Base-by-base conservation (phyloP, 1,139 yeast species). In the Geotrichum bryndzae region DNA sequence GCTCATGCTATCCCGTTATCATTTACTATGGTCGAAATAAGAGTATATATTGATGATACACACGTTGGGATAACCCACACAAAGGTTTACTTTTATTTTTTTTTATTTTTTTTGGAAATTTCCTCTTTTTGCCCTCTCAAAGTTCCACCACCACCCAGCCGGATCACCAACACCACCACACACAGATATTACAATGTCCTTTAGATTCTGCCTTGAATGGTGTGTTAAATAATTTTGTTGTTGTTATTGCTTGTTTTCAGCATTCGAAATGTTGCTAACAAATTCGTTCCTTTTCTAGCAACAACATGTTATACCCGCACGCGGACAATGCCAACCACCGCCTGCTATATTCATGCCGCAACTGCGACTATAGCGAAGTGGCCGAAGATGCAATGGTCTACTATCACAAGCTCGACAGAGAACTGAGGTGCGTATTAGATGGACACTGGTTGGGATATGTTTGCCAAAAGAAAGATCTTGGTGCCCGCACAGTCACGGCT, bases 241-340 rank as follows among this genome's bases (percentile, higher is more conserved):
- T 35, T 23, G 18, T 18, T 18, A 18, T 18, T 18, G 18, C 18
- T 18, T 18, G 18, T 18, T 18, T 18, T 18, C 18, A 18, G 18
- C 18, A 13, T 6, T 48, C 15, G 2, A 18, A 38, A 22, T 53
- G 7, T 18, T 23, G 11, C 45, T 65, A 63, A 64, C 64, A 38
- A 15, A 38, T 38, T 41, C 18, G n/a, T n/a, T 41, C n/a, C n/a
- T n/a, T 51, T 15, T 55, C 38, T 45, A 73, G 88, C 83, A 95
- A 95, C 81, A 95, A 95, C 74, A 92, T 94, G 99, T 83, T 94
- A 77, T 95, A 94, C 74, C 99, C 99, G n/a, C 86, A 90, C 69
- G 99, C 95, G 78, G 99, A 95, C 74, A 89, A 88, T 72, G 80
- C 79, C 59, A 77, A 79, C 67, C 80, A 78, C 65, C 79, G 96